Evolutionary conservation across 768 basidiomycete genomes (phyloP).

Genomic region (Infundibulicybe gibba): DNA sequence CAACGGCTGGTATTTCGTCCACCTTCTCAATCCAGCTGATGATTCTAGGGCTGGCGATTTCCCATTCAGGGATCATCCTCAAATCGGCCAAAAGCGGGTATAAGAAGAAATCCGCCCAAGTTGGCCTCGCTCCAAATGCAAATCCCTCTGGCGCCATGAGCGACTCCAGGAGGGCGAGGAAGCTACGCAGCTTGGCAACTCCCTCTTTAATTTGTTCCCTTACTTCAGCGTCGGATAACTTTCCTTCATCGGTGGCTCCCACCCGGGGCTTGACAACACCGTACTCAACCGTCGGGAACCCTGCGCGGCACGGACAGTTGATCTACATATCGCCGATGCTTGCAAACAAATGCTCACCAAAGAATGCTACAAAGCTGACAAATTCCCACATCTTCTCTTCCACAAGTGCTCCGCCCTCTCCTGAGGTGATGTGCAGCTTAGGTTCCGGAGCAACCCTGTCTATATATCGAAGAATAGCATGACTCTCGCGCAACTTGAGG

Average conservation of each 20-base stretch:
- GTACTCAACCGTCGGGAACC: slow-evolving; percentile 24
- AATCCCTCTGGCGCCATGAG: slow-evolving; percentile 20
- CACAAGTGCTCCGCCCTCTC: slow-evolving; percentile 10
- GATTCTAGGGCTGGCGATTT: slow-evolving; percentile 11
- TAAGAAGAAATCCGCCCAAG: slow-evolving; percentile 30
- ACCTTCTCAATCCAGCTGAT: slow-evolving; percentile 20
- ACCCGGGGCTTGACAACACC: slow-evolving; percentile 28
- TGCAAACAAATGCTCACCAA: slow-evolving; percentile 13
- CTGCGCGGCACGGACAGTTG: slow-evolving; percentile 6
- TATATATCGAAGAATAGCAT: slow-evolving; percentile 27
- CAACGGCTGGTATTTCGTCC: slow-evolving; percentile 21
- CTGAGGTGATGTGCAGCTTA: slow-evolving; percentile 16
- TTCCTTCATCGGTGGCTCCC: slow-evolving; percentile 20
- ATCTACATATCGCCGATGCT: neutral
- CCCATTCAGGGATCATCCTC: slow-evolving; percentile 25
- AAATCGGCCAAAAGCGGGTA: slow-evolving; percentile 26
- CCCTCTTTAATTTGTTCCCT: slow-evolving; percentile 15
- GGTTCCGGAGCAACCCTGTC: slow-evolving; percentile 25
- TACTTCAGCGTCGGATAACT: slow-evolving; percentile 14
- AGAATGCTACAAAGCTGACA: slow-evolving; percentile 24
- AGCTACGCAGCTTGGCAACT: slow-evolving; percentile 15
- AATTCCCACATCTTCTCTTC: slow-evolving; percentile 32
- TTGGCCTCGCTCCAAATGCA: slow-evolving; percentile 20
- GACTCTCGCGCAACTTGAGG: slow-evolving; percentile 24
- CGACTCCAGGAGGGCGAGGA: slow-evolving; percentile 19